Percentiles rank a stretch among this genome's conserved stretches.
phyloP scores from a whole-genome alignment of 768 basidiomycete species.

The Agaricus subrufescens region DNA sequence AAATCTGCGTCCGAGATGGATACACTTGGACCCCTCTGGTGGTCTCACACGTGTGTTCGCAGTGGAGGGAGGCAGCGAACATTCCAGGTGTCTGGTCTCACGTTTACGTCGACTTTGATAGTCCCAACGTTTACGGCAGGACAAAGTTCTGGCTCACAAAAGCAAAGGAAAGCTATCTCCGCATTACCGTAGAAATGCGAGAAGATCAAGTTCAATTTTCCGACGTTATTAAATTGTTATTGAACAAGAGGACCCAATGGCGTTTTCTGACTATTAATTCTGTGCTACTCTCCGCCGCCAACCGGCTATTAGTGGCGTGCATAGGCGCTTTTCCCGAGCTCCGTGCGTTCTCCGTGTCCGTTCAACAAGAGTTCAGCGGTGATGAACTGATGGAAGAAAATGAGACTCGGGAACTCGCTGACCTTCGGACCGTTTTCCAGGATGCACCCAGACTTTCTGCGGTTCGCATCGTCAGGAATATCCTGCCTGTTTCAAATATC shows the following conservation, averaged over 20 bases:
- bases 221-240: conserved; percentile 36
- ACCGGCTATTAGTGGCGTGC: conserved; percentile 34
- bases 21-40: conserved; percentile 53
- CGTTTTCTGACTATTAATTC: conserved; percentile 36
- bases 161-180: conserved; percentile 37
- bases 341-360: conserved; percentile 23
- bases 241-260: conserved; percentile 39
- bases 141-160: conserved; percentile 48
- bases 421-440: conserved; percentile 24
- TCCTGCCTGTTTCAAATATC: conserved; percentile 27
- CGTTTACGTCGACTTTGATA: conserved; percentile 46
- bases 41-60: conserved; percentile 53
- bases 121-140: conserved; percentile 33
- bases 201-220: conserved; percentile 23
- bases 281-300: conserved; percentile 29
- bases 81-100: conserved; percentile 56
- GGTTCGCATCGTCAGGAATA: conserved; percentile 28
- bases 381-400: conserved; percentile 14
- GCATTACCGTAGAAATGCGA: conserved; percentile 37
- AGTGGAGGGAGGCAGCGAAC: conserved; percentile 51
- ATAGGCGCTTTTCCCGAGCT: conserved; percentile 30
- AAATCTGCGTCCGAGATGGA: conserved; percentile 41
- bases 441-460: conserved; percentile 29
- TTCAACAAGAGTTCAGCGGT: conserved; percentile 24
- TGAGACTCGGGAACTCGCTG: conserved; percentile 17